phyloP scores from a whole-genome alignment of 2,329 filamentous ascomycete genomes.

The Helicocarpus griseus region DNA sequence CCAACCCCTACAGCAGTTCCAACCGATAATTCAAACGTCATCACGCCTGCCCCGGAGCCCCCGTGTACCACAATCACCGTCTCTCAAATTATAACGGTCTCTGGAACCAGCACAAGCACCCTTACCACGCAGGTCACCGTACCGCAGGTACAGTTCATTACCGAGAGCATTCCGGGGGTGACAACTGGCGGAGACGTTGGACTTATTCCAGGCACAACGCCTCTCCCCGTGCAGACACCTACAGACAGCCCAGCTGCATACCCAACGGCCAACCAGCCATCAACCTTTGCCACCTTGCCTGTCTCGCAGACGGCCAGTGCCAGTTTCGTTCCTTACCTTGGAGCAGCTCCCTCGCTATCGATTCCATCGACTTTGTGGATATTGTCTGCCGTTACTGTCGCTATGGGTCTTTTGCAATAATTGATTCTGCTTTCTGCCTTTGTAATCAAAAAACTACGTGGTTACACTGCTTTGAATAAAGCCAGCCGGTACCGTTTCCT shows the following conservation, averaged over 20 bases:
- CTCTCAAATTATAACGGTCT: slow-evolving; percentile 19
- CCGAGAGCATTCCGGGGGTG: slow-evolving; percentile 17
- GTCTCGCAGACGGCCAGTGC: slow-evolving; percentile 7
- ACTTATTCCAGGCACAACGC: slow-evolving; percentile 20
- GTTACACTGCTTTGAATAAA: too few relatives aligned
- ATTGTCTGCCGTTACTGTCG: slow-evolving; percentile 5
- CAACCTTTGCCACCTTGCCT: slow-evolving; percentile 14
- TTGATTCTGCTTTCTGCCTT: not conserved
- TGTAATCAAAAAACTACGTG: too few relatives aligned
- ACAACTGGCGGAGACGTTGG: slow-evolving; percentile 20
- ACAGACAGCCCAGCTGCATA: slow-evolving; percentile 11
- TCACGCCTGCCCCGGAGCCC: slow-evolving; percentile 17
- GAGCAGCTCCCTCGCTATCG: slow-evolving; percentile 10
- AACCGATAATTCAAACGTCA: slow-evolving; percentile 17
- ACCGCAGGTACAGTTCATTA: slow-evolving; percentile 35
- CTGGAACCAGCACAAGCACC: slow-evolving; percentile 9
- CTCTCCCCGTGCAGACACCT: slow-evolving; percentile 9
- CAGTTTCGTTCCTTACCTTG: slow-evolving; percentile 7
- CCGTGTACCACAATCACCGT: slow-evolving; percentile 34
- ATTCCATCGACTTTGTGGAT: slow-evolving; percentile 7
- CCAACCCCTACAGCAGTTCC: slow-evolving; percentile 41
- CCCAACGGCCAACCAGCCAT: slow-evolving; percentile 2
- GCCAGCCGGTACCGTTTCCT: too few relatives aligned
- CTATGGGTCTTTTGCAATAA: slow-evolving; percentile 9
- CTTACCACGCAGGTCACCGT: slow-evolving; percentile 34